Conservation (phyloP, 2,329 filamentous ascomycete genomes). For the Talaromyces amestolkiae region DNA sequence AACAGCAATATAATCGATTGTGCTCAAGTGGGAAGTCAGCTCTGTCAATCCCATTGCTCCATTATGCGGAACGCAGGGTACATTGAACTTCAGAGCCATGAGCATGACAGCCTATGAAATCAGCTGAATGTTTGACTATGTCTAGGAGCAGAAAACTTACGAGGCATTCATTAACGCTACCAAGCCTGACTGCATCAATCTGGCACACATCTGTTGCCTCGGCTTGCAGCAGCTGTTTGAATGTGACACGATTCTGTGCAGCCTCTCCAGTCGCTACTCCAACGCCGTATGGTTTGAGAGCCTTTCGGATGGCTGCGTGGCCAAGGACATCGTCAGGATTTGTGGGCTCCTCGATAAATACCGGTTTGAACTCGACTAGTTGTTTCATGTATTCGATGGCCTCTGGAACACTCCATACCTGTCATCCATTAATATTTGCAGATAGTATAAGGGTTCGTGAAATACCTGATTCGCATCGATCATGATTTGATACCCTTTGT, state of each 20-base stretch:
- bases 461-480: conserved; percentile 81
- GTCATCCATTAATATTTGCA: neutral
- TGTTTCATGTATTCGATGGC: conserved; percentile 82
- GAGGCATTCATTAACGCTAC: conserved; percentile 86
- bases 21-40: conserved; percentile 88
- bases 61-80: conserved; percentile 84
- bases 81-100: conserved; percentile 51
- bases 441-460: neutral
- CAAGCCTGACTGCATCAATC: conserved; percentile 84
- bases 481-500: conserved; percentile 81
- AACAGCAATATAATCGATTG: conserved; percentile 87
- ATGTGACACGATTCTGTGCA: conserved; percentile 91
- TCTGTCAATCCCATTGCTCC: conserved; percentile 87
- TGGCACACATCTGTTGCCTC: conserved; percentile 85
- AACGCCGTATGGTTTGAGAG: conserved; percentile 60
- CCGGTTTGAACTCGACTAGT: conserved; percentile 72
- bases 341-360: conserved; percentile 94
- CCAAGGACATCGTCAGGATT: conserved; percentile 85
- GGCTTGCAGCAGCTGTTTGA: conserved; percentile 82
- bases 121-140: conserved; percentile 1
- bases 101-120: conserved; percentile 21
- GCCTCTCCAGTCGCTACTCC: conserved; percentile 90
- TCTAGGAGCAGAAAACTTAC: conserved; percentile 25
- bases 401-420: conserved; percentile 83
- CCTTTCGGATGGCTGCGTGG: conserved; percentile 79